Conservation (phyloP, 2,329 filamentous ascomycete genomes). For the Neonectria magnoliae region DNA sequence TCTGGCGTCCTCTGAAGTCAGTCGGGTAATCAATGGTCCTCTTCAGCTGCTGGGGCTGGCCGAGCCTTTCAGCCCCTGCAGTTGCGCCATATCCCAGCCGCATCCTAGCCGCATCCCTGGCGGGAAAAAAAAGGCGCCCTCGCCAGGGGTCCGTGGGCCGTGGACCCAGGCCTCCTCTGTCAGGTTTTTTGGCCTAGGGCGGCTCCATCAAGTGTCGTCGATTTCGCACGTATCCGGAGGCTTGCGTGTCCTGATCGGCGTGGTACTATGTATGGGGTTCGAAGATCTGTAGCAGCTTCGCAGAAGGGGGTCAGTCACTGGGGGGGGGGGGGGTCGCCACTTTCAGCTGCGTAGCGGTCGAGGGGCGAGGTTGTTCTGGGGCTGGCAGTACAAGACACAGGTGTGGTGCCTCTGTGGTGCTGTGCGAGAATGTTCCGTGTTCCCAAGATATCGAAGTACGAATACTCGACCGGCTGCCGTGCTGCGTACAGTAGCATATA, state of each 20-base stretch:
- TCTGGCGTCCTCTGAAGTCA: neutral
- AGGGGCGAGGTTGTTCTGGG: neutral
- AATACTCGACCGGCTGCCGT: neutral
- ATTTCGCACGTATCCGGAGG: slow-evolving; percentile 19
- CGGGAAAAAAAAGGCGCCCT: slow-evolving; percentile 17
- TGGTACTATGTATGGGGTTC: slow-evolving; percentile 4
- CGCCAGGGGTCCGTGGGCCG: slow-evolving; percentile 30
- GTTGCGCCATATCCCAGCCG: slow-evolving; percentile 42
- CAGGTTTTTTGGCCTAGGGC: slow-evolving; percentile 18
- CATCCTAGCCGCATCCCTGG: slow-evolving; percentile 30
- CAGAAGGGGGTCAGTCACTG: slow-evolving; percentile 6
- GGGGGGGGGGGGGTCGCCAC: neutral
- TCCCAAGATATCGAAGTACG: slow-evolving; percentile 10
- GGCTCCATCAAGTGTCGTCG: slow-evolving; percentile 26
- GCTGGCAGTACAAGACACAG: slow-evolving; percentile 2
- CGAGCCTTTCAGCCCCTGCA: slow-evolving; percentile 38
- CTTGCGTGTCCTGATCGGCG: slow-evolving; percentile 41
- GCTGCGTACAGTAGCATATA: neutral
- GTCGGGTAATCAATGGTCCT: slow-evolving; percentile 27
- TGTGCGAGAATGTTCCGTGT: slow-evolving; percentile 9
- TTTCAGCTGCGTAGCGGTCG: slow-evolving; percentile 1
- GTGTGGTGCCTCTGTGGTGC: neutral
- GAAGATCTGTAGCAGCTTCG: slow-evolving; percentile 4
- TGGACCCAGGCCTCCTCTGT: slow-evolving; percentile 28
- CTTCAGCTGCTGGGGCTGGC: slow-evolving; percentile 26